Base-by-base conservation (phyloP, 306 rosid genomes). In the Quercus mongolica region DNA sequence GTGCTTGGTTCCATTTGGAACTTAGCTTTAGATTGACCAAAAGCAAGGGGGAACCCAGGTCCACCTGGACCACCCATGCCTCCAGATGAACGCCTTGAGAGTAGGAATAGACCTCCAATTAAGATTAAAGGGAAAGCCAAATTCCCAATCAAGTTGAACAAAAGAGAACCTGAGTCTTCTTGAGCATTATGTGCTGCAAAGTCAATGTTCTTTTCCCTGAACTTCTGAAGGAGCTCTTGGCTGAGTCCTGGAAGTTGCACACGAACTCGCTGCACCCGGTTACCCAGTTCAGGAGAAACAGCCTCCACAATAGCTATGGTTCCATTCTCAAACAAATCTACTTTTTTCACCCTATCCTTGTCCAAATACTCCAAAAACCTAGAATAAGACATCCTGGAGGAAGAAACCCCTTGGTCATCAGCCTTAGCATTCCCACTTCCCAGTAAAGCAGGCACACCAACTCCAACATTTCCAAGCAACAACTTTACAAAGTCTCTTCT, bases 1-100 rank as follows among this genome's bases (percentile, higher is more conserved):
- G 99, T 95, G 81, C 84, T 95, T 35, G 99, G 99, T 79, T 95
- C 99, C 98, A 95, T 91, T 83, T 95, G 98, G 87, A 95, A 92
- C 87, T 95, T 95, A 57, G 99, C 98, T 79, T 93, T 95, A 13
- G 99, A 95, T 80, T 91, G 97, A 84, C 98, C 99, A 88, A 95
- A 90, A 56, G 84, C 78, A 76, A 95, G 85, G 38, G 99, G 99
- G 80, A 90, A 89, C 15, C 98, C 99, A 74, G 97, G 91, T 26
- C 99, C 98, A 58, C 97, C 94, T 6, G 98, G 98, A 54, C 99
- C 99, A 56, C 98, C 97, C 93, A 90, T 89, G 59, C 98, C 99
- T 83, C 99, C 99, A 68, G 96, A 88, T 65, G 99, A 90, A 30
- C 98, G 88, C 87, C 99, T 91, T 61, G 98, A 93, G 69, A 95